Conservation (phyloP, 495 filamentous ascomycete species). For the Talaromyces adpressus region DNA sequence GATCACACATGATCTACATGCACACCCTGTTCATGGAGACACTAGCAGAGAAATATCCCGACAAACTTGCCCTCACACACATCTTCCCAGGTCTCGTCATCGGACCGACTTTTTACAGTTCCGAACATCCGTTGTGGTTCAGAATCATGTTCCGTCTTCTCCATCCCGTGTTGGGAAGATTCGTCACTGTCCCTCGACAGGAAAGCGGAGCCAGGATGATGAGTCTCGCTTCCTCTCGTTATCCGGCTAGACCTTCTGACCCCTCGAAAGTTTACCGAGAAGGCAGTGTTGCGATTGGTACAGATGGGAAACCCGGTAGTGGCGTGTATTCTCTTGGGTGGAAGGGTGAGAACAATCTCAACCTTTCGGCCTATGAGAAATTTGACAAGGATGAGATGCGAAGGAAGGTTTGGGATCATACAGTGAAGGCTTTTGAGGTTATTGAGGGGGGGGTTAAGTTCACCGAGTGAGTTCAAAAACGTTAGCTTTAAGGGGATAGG, state of each 20-base stretch:
- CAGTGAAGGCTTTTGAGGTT: slow-evolving; percentile 24
- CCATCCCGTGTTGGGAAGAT: not conserved
- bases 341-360: slow-evolving; percentile 23
- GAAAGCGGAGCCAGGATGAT: slow-evolving; percentile 6
- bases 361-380: slow-evolving; percentile 16
- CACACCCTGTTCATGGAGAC: slow-evolving; percentile 17
- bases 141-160: slow-evolving; percentile 5
- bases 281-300: slow-evolving; percentile 14
- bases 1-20: slow-evolving; percentile 15
- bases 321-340: slow-evolving; percentile 31
- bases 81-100: slow-evolving; percentile 15
- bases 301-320: slow-evolving; percentile 22
- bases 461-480: not conserved
- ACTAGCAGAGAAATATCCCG: slow-evolving; percentile 12
- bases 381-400: slow-evolving; percentile 21
- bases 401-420: slow-evolving; percentile 31
- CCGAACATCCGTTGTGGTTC: slow-evolving; percentile 6
- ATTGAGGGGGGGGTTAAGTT: slow-evolving; percentile 14
- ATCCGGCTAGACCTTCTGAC: not conserved
- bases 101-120: not conserved
- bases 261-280: not conserved
- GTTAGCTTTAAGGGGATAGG: too few relatives aligned
- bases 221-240: slow-evolving; percentile 4
- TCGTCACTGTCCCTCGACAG: not conserved
- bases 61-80: slow-evolving; percentile 11